A percentile compares a stretch with the other conserved stretches of the same genome.
phyloP scores from a whole-genome alignment of 106 monocot genomes.

The Platanthera zijinensis region DNA sequence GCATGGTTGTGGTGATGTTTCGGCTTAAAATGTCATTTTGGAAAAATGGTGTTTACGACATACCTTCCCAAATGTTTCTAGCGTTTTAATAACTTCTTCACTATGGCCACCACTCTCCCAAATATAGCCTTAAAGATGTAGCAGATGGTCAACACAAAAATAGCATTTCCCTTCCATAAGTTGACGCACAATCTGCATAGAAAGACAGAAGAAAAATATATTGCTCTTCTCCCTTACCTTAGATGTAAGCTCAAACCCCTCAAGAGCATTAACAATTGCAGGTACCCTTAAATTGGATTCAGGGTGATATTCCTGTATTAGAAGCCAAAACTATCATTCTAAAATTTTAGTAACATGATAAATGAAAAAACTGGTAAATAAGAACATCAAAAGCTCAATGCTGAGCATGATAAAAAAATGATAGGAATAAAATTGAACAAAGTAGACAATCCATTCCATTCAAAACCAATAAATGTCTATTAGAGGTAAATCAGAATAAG shows the following conservation, averaged over 20 bases:
- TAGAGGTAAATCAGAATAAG: neutral
- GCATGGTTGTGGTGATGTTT: too few relatives aligned
- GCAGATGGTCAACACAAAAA: neutral
- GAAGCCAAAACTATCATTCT: neutral
- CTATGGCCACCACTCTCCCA: too few relatives aligned
- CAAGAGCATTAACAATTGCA: constrained; percentile 77
- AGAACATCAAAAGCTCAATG: neutral
- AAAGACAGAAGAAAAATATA: neutral
- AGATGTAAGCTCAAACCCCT: constrained; percentile 73
- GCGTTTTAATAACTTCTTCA: too few relatives aligned
- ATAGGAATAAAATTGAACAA: neutral
- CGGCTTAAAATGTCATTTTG: too few relatives aligned
- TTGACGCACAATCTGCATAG: neutral
- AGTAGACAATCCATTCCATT: neutral
- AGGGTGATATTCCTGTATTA: constrained; percentile 77
- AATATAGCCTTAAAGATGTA: neutral
- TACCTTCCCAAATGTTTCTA: too few relatives aligned
- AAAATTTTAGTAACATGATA: neutral
- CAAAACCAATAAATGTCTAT: neutral
- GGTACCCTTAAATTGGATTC: constrained; percentile 86
- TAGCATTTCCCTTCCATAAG: neutral
- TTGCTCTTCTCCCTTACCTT: constrained; percentile 37
- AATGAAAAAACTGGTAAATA: neutral
- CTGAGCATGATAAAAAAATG: neutral
- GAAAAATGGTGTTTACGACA: too few relatives aligned